These are phyloP conservation scores for Lippia alba DNA, from an alignment of 305 asterid species.

Conservation along the genomic window DNA sequence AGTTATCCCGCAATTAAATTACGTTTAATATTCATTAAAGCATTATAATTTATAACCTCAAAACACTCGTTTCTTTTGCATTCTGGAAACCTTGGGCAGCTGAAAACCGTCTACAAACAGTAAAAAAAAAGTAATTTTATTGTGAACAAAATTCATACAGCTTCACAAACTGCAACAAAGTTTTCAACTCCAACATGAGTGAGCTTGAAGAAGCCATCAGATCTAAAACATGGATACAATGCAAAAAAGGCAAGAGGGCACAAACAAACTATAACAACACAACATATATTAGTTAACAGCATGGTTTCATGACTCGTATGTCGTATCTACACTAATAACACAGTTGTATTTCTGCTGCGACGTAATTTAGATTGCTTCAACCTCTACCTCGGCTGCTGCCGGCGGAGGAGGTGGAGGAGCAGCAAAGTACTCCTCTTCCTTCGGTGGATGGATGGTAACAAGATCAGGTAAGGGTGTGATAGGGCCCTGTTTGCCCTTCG, in stretches of 20 bases:
- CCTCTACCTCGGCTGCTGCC: not conserved
- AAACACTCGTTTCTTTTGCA: no score
- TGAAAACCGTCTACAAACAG: not conserved
- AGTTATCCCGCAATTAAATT: no score
- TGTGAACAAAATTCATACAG: not conserved
- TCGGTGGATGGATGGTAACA: slow-evolving; percentile 30
- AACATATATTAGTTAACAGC: not conserved
- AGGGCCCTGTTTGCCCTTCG: slow-evolving; percentile 43
- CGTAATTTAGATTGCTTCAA: not conserved
- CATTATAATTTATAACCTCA: no score
- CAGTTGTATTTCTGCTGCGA: not conserved
- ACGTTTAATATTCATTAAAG: no score
- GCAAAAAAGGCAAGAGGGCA: not conserved
- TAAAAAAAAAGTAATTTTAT: not conserved
- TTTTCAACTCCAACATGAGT: not conserved
- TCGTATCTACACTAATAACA: not conserved
- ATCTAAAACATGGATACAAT: not conserved
- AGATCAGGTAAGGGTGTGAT: slow-evolving; percentile 44
- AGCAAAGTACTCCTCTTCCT: not conserved
- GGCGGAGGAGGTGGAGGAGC: not conserved
- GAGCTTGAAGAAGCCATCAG: not conserved
- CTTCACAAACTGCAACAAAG: not conserved
- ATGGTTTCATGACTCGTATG: not conserved
- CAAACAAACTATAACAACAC: not conserved
- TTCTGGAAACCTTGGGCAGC: no score